Percentiles rank a stretch among this genome's conserved stretches.
Conservation (phyloP, 257 asterid species). For the Solanum lignicaule region DNA sequence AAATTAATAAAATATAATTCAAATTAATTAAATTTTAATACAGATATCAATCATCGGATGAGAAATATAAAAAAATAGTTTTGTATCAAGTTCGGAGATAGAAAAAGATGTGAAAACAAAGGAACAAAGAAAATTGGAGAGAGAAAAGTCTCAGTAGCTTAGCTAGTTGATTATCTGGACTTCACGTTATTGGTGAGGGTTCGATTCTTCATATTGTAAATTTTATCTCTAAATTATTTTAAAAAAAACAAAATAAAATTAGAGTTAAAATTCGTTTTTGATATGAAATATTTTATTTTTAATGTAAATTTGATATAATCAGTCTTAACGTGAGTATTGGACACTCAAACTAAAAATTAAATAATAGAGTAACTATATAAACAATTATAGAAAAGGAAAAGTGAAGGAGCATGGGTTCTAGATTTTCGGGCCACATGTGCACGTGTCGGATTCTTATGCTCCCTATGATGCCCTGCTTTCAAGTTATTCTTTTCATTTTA, state of each 20-base stretch:
- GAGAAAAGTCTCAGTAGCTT: no score
- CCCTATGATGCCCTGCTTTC: neutral
- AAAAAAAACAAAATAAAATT: no score
- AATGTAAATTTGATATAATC: neutral
- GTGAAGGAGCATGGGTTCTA: constrained; percentile 12
- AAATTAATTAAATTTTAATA: no score
- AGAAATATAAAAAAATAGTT: neutral
- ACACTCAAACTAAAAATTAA: neutral
- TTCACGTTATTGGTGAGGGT: no score
- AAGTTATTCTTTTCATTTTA: neutral
- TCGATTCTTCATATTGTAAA: no score
- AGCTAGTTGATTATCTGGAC: no score
- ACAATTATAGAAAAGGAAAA: neutral
- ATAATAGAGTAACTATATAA: neutral
- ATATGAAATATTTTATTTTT: neutral
- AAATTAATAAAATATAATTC: neutral
- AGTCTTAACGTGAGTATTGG: neutral
- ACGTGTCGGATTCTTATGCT: constrained; percentile 4
- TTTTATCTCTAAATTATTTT: no score
- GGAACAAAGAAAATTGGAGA: neutral
- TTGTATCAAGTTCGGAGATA: neutral
- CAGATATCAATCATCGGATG: neutral
- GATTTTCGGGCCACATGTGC: constrained; percentile 19
- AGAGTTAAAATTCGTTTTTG: neutral
- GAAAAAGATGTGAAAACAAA: neutral